These are phyloP conservation scores for Cystobasidium tubakii DNA, from an alignment of 768 basidiomycete species.

Conservation along the genomic window DNA sequence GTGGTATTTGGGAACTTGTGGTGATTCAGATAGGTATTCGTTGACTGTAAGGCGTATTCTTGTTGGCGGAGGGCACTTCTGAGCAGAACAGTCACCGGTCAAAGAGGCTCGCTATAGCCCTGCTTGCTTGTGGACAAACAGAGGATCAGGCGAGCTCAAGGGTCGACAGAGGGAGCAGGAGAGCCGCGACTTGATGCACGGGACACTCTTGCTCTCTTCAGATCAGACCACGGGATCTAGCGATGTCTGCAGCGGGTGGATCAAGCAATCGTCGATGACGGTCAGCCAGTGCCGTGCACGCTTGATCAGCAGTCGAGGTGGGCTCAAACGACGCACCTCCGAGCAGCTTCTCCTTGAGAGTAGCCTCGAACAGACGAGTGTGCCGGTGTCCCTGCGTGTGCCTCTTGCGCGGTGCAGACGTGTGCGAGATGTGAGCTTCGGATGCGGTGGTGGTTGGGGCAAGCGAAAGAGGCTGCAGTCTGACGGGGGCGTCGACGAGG, in stretches of 20 bases:
- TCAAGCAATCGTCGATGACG: not conserved
- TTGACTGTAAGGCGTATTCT: not conserved
- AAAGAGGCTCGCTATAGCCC: not conserved
- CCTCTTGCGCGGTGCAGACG: not conserved
- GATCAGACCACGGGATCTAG: not conserved
- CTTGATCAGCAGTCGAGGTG: not conserved
- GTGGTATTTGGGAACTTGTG: not conserved
- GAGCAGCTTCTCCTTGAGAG: conserved; percentile 29
- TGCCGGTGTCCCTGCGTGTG: not conserved
- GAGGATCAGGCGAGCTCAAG: not conserved
- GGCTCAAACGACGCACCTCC: conserved; percentile 2
- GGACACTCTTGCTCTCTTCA: not conserved
- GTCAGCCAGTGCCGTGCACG: not conserved
- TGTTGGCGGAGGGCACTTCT: not conserved
- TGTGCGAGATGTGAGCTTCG: not conserved
- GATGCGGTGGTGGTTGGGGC: not conserved
- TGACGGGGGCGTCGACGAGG: not conserved
- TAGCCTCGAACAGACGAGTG: conserved; percentile 31
- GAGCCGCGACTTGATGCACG: not conserved
- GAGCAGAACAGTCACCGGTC: conserved; percentile 3
- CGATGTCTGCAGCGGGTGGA: conserved; percentile 3
- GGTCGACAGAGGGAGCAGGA: not conserved
- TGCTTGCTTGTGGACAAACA: not conserved
- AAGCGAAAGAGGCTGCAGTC: not conserved
- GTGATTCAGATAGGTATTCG: not conserved